Evolutionary conservation across 2,329 filamentous ascomycete species (phyloP), one percentile per base, ranked within the genome.

Genomic region (Claviceps sp.): DNA sequence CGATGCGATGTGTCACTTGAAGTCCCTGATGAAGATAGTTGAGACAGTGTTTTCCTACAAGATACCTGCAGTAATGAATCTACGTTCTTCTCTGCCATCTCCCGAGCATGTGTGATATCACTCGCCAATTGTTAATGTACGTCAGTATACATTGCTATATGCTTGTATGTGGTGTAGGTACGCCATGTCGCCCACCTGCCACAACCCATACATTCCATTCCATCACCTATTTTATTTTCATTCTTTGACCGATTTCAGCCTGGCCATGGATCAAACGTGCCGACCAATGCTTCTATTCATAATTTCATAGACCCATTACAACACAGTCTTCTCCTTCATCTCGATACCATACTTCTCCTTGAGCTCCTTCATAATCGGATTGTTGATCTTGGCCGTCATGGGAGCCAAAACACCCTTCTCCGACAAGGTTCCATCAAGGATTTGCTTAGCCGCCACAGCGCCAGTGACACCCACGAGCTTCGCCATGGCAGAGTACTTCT

Each of bases 401-500:
- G 87, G 87, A 26, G 87, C 88, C 55, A 94, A 69, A 50, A 93
- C 74, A 66, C 85, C 85, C 72, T 79, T 85, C 66, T 87, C 77
- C 47, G 72, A 76, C 55, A 90, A 81, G 3, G 81, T 85, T 18
- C 86, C 85, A 66, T 88, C 76, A 41, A 91, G 77, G 24, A 93
- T 84, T 72, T 85, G 79, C 75, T 87, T 77, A 55, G 89, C 85
- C 45, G 88, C 88, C 24, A 71, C 69, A 48, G 65, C 70, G 54
- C 70, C 72, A 5, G 86, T 85, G 4, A 89, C 75, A 63, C 87
- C 87, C 52, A 94, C 88, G 44, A 88, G 70, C 68, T 83, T 85
- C 46, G 86, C 87, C 88, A 95, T 95, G 59, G 86, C 81, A 4
- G 78, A 84, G 73, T 91, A 94, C 37, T 85, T 86, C 59, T 80